Evolutionary conservation across 176 grass and related monocot genomes (phyloP).

Genomic region (Avena eriantha): DNA sequence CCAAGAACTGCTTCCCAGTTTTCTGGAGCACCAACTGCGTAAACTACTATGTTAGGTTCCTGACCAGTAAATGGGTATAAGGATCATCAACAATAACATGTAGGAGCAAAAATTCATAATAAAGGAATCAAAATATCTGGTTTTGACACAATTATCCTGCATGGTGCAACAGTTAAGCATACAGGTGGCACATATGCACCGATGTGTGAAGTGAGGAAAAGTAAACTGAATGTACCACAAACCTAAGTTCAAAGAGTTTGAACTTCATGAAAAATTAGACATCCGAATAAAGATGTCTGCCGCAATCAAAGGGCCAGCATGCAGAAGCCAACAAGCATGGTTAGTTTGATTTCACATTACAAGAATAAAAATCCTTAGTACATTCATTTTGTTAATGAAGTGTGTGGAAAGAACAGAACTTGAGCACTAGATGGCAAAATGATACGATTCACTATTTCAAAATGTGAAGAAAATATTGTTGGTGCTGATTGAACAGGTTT

Average conservation of each 20-base stretch:
- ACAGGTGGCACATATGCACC: neutral
- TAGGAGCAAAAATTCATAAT: conserved; percentile 10
- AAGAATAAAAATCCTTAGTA: conserved; percentile 6
- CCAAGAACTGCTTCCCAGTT: conserved; percentile 80
- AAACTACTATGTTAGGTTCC: conserved; percentile 34
- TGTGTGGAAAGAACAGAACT: neutral
- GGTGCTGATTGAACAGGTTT: conserved; percentile 17
- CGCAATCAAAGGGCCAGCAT: neutral
- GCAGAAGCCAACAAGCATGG: neutral
- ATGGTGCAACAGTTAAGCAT: conserved; percentile 16
- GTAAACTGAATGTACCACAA: neutral
- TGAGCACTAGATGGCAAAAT: neutral
- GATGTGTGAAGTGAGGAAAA: neutral
- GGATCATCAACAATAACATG: conserved; percentile 10
- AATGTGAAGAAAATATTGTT: neutral
- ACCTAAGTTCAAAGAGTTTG: neutral
- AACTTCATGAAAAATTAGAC: neutral
- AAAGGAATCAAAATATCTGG: neutral
- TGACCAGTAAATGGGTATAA: neutral
- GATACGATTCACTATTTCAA: neutral
- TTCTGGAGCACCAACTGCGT: conserved; percentile 60
- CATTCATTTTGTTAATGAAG: conserved; percentile 7
- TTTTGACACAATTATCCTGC: conserved; percentile 11
- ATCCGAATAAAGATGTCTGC: neutral
- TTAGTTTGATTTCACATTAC: neutral